Conservation (phyloP, 495 filamentous ascomycete species). For the Saxispiralis lemnorum region DNA sequence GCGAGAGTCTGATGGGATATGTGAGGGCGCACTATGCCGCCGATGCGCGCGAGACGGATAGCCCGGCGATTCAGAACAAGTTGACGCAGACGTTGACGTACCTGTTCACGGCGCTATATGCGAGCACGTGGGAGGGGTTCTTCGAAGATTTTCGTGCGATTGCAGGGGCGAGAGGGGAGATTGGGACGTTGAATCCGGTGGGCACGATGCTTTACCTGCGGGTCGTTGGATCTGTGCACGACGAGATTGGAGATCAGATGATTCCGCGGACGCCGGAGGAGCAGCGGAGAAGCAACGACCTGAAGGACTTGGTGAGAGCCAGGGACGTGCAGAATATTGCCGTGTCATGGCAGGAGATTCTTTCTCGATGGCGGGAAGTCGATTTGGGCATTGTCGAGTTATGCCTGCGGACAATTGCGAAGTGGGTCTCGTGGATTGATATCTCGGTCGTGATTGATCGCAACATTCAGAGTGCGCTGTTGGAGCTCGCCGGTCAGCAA, state of each 20-base stretch:
- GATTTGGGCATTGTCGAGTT: slow-evolving; percentile 64
- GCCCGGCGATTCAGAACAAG: slow-evolving; percentile 78
- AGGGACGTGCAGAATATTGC: slow-evolving; percentile 76
- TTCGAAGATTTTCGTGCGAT: slow-evolving; percentile 70
- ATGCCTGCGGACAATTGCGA: slow-evolving; percentile 70
- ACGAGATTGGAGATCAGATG: slow-evolving; percentile 88
- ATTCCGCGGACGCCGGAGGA: slow-evolving; percentile 58
- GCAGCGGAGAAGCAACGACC: slow-evolving; percentile 55
- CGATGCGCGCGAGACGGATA: slow-evolving; percentile 39
- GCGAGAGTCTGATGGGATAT: slow-evolving; percentile 62
- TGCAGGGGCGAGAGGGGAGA: slow-evolving; percentile 31
- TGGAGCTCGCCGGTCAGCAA: slow-evolving; percentile 52
- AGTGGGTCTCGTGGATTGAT: slow-evolving; percentile 97
- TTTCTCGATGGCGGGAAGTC: slow-evolving; percentile 58
- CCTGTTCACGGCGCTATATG: slow-evolving; percentile 74
- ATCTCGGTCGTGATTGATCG: slow-evolving; percentile 84
- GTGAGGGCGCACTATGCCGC: slow-evolving; percentile 49
- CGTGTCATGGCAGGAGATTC: slow-evolving; percentile 75
- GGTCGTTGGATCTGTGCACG: slow-evolving; percentile 71
- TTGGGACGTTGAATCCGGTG: slow-evolving; percentile 35
- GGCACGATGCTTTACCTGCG: slow-evolving; percentile 80
- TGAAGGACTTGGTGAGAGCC: slow-evolving; percentile 76
- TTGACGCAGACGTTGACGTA: slow-evolving; percentile 86
- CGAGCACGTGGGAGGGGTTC: slow-evolving; percentile 66
- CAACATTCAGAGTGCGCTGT: slow-evolving; percentile 61